Base-by-base conservation (phyloP, 108 stramenopile species). In the Cyclotella kingstonii region DNA sequence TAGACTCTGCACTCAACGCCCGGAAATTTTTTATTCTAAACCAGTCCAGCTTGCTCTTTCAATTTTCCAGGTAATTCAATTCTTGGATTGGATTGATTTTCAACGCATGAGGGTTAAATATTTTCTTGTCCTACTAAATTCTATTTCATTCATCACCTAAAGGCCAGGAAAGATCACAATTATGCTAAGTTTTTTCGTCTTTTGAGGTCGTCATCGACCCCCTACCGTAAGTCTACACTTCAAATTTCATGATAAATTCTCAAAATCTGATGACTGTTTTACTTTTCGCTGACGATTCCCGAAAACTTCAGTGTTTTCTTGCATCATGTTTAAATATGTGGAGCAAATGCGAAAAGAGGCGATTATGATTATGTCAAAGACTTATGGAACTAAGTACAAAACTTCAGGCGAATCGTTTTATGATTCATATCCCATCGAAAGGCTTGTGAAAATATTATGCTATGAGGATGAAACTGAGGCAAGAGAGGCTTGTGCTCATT, bases 321-420 rank as follows among this genome's bases (percentile, higher is more conserved):
- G 89, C 53, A 74, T 95, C 54, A 93, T 93, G 90, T 91, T 91
- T 81, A 92, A 91, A 57, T 84, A 91, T 59, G 91, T 93, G 3
- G 87, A 90, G 46, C 25, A 63, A n/a, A 95, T 90, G 89, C 52
- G 94, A 22, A 87, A 85, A 33, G 53, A 71, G 35, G 91, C 91
- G 0, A 66, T 95, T 35, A 65, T 68, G 21, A 86, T 89, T 45
- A 90, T 92, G 89, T 76, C 66, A 5, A 85, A 49, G 55, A 68
- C 90, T 1, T 92, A 85, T 73, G 93, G 93, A 7, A 80, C 70
- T 10, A 75, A 69, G n/a, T 70, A 68, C 42, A 84, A 84, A 53
- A 78, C 83, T 11, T 84, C 81, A 14, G 83, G 85, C 2, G 81
- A 87, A 54, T 55, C 82, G 12, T 79, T 84, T 34, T 84, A 85